phyloP scores from a whole-genome alignment of 805 yeast species.

The Blastobotrys peoriensis region DNA sequence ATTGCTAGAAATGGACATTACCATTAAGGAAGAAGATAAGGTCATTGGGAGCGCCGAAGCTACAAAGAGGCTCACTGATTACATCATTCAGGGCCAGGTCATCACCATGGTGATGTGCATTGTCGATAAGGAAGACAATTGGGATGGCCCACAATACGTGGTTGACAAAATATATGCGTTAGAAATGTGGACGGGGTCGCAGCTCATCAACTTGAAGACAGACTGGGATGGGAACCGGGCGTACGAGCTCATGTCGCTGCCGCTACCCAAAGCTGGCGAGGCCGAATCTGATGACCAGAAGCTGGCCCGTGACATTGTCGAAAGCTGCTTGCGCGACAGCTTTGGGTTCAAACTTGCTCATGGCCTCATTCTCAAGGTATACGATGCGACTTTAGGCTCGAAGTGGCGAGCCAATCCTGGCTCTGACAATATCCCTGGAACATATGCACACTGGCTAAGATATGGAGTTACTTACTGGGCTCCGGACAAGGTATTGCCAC shows the following conservation, averaged over 20 bases:
- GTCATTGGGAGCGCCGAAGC: constrained; percentile 1
- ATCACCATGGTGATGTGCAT: constrained; percentile 1
- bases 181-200: constrained; percentile 1
- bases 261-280: constrained; percentile 4
- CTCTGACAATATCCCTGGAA: constrained; percentile 3
- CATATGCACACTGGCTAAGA: constrained; percentile 6
- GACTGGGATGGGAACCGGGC: constrained; percentile 2
- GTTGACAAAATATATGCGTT: constrained; percentile 3
- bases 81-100: constrained; percentile 7
- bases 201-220: constrained; percentile 2
- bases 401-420: constrained; percentile 1
- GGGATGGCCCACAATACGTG: constrained; percentile 4
- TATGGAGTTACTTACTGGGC: constrained; percentile 1
- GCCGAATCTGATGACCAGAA: constrained; percentile 4
- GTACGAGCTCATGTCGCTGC: constrained; percentile 5
- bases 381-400: neutral
- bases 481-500: neutral
- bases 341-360: constrained; percentile 6
- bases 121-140: constrained; percentile 1
- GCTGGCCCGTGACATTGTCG: constrained; percentile 4
- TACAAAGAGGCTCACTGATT: constrained; percentile 1
- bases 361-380: constrained; percentile 2
- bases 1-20: neutral
- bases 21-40: neutral
- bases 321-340: constrained; percentile 2